These are phyloP conservation scores for Phytophthora cryptogea DNA, from an alignment of 352 stramenopile species.

Conservation along the genomic window DNA sequence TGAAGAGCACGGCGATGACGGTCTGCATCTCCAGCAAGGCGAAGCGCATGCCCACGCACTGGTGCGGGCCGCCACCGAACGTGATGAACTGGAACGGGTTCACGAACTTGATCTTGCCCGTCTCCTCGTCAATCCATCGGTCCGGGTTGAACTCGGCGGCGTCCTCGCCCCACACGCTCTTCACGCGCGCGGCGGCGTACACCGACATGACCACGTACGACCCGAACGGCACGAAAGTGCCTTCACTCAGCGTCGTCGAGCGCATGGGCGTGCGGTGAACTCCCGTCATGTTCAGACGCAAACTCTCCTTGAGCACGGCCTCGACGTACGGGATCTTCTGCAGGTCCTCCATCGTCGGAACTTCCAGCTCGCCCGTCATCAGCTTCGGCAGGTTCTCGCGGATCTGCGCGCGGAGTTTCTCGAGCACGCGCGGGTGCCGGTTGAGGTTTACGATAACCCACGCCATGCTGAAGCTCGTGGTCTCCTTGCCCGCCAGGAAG, in stretches of 20 bases:
- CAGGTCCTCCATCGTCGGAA: slow-evolving; percentile 53
- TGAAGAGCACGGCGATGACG: slow-evolving; percentile 41
- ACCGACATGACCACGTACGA: slow-evolving; percentile 52
- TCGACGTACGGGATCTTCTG: slow-evolving; percentile 66
- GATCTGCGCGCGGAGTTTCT: slow-evolving; percentile 46
- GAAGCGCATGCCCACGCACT: slow-evolving; percentile 57
- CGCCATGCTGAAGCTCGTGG: slow-evolving; percentile 55
- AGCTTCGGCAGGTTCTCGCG: slow-evolving; percentile 35
- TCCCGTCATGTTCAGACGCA: slow-evolving; percentile 63
- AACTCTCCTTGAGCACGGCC: slow-evolving; percentile 61
- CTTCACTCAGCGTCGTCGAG: slow-evolving; percentile 63
- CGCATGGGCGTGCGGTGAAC: slow-evolving; percentile 39
- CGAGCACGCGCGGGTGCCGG: slow-evolving; percentile 48
- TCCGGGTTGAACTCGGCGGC: slow-evolving; percentile 47
- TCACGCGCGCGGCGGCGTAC: slow-evolving; percentile 55
- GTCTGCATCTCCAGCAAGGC: slow-evolving; percentile 58
- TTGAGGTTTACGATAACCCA: slow-evolving; percentile 70
- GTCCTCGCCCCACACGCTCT: slow-evolving; percentile 56
- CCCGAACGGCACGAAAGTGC: slow-evolving; percentile 53
- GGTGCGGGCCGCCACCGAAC: slow-evolving; percentile 58
- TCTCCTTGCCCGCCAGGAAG: slow-evolving; percentile 65
- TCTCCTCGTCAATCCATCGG: slow-evolving; percentile 54
- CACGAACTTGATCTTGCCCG: slow-evolving; percentile 38
- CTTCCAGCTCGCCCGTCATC: slow-evolving; percentile 33
- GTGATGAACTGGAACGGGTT: slow-evolving; percentile 62